A percentile compares a stretch with the other conserved stretches of the same genome.
Evolutionary conservation across 108 stramenopile genomes (phyloP).

Genomic region (Cylindrotheca closterium): DNA sequence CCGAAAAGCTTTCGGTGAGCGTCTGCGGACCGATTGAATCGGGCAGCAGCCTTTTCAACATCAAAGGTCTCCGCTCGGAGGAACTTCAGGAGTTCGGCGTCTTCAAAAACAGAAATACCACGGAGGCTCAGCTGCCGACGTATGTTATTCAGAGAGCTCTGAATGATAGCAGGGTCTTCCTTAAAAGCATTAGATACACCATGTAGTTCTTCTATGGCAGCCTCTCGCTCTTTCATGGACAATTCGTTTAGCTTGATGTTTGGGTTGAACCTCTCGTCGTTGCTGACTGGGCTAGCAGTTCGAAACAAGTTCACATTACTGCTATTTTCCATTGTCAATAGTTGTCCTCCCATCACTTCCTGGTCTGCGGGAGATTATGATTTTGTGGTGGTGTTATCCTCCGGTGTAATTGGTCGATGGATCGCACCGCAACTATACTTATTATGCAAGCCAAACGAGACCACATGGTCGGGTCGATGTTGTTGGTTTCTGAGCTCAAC

Average conservation of each 20-base stretch:
- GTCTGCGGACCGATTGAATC: slow-evolving; percentile 24
- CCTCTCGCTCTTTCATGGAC: slow-evolving; percentile 3
- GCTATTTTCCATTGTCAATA: too few species aligned
- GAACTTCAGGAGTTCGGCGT: slow-evolving; percentile 18
- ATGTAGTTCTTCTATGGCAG: slow-evolving; percentile 18
- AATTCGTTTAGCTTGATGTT: slow-evolving; percentile 7
- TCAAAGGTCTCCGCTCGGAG: slow-evolving; percentile 38
- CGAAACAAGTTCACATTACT: too few species aligned
- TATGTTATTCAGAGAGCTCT: not conserved
- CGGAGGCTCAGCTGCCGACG: not conserved
- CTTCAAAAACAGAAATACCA: slow-evolving; percentile 3
- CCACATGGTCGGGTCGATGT: too few species aligned
- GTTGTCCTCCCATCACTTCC: too few species aligned
- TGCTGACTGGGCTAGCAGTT: too few species aligned
- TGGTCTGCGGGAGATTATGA: too few species aligned
- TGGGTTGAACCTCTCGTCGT: too few species aligned
- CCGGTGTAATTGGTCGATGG: too few species aligned
- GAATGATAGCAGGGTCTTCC: slow-evolving; percentile 12
- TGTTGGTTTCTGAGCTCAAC: too few species aligned
- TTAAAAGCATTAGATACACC: slow-evolving; percentile 11
- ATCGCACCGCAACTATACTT: too few species aligned
- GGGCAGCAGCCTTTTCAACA: slow-evolving; percentile 19
- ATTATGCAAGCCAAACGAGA: too few species aligned
- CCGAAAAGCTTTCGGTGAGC: slow-evolving; percentile 27
- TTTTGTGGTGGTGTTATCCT: too few species aligned